Evolutionary conservation across 352 stramenopile species (phyloP).

Genomic region (Globisporangium acanthophoron): DNA sequence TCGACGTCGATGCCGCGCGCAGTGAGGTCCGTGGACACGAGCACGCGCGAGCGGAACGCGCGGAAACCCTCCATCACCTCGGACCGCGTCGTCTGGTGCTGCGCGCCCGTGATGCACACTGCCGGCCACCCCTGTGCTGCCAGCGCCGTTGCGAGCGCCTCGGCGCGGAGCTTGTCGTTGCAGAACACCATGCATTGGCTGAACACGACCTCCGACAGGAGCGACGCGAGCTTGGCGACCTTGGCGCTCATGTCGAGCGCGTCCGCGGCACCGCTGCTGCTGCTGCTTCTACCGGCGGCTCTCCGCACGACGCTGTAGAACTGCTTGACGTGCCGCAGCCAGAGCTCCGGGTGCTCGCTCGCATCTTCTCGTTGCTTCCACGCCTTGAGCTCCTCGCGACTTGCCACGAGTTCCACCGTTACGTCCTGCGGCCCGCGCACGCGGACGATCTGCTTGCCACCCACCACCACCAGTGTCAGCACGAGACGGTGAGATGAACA

Average conservation of each 20-base stretch:
- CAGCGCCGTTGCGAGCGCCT: slow-evolving; percentile 53
- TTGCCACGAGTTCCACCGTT: slow-evolving; percentile 61
- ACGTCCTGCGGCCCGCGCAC: slow-evolving; percentile 51
- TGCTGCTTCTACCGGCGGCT: not conserved
- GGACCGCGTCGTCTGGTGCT: slow-evolving; percentile 52
- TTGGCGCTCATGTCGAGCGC: slow-evolving; percentile 47
- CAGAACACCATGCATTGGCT: slow-evolving; percentile 82
- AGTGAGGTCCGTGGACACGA: slow-evolving; percentile 76
- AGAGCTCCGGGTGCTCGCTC: slow-evolving; percentile 45
- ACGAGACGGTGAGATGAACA: not conserved
- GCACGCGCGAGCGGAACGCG: slow-evolving; percentile 37
- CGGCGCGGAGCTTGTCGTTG: slow-evolving; percentile 77
- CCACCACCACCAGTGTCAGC: not conserved
- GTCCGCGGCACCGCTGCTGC: not conserved
- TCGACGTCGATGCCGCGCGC: slow-evolving; percentile 74
- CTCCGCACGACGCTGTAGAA: slow-evolving; percentile 51
- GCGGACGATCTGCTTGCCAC: slow-evolving; percentile 45
- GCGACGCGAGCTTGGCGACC: slow-evolving; percentile 36
- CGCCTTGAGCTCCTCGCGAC: slow-evolving; percentile 24
- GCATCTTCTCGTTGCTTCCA: slow-evolving; percentile 48
- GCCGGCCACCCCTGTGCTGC: slow-evolving; percentile 47
- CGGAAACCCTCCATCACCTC: slow-evolving; percentile 63
- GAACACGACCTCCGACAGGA: slow-evolving; percentile 68
- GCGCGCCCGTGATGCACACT: slow-evolving; percentile 60
- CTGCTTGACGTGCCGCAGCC: slow-evolving; percentile 63